These are phyloP conservation scores for Kwoniella sp. DNA, from an alignment of 768 basidiomycete species.

Conservation along the genomic window DNA sequence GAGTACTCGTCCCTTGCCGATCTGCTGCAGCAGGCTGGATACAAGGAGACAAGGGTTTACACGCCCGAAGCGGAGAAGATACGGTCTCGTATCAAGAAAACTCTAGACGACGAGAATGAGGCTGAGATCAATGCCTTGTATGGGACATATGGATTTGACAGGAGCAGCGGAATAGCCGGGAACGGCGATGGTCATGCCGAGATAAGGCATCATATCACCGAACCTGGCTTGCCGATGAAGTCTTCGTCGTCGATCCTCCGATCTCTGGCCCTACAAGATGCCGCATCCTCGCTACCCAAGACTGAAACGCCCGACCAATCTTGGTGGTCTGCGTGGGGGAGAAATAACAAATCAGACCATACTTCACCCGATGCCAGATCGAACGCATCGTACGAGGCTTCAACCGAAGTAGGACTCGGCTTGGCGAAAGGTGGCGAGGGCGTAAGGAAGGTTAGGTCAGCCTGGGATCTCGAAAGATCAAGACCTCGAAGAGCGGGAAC, in stretches of 20 bases:
- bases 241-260: slow-evolving; percentile 39
- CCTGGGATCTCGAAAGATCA: slow-evolving; percentile 32
- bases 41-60: slow-evolving; percentile 87
- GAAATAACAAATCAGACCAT: slow-evolving; percentile 27
- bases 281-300: slow-evolving; percentile 3
- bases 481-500: slow-evolving; percentile 15
- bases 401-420: slow-evolving; percentile 33
- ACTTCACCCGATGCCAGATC: slow-evolving; percentile 22
- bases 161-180: not conserved
- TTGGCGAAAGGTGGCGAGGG: slow-evolving; percentile 44
- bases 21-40: slow-evolving; percentile 81
- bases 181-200: not conserved
- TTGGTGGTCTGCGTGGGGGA: slow-evolving; percentile 40
- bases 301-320: slow-evolving; percentile 11
- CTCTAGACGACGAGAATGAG: slow-evolving; percentile 37
- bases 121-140: slow-evolving; percentile 37
- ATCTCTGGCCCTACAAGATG: slow-evolving; percentile 35
- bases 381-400: slow-evolving; percentile 17
- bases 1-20: slow-evolving; percentile 80
- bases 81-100: slow-evolving; percentile 32
- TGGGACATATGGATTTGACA: slow-evolving; percentile 31
- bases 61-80: slow-evolving; percentile 73
- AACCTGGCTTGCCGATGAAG: slow-evolving; percentile 42
- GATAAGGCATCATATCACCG: slow-evolving; percentile 33
- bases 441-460: slow-evolving; percentile 39